Percentiles rank a stretch among this genome's conserved stretches.
Conservation (phyloP, 306 rosid genomes). For the Dryas drummondii region DNA sequence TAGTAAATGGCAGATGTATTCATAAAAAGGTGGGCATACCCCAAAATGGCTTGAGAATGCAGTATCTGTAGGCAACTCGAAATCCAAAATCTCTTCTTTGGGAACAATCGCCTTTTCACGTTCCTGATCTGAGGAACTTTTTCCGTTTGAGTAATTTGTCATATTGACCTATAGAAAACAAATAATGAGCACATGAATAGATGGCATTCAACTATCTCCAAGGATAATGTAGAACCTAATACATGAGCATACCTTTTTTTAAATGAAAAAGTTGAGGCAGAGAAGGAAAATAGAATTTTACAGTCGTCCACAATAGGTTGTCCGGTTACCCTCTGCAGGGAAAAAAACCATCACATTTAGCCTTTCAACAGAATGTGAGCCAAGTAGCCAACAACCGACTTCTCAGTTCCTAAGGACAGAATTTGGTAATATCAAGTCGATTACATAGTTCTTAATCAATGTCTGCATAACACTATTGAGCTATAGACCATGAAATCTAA, state of each 20-base stretch:
- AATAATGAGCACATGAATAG: slow-evolving; percentile 7
- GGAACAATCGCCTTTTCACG: slow-evolving; percentile 42
- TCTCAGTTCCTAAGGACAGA: background rate
- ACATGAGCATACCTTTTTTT: slow-evolving; percentile 20
- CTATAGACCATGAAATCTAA: background rate
- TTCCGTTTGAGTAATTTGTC: slow-evolving; percentile 34
- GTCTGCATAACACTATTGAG: background rate
- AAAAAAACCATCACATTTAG: background rate
- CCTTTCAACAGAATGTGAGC: background rate
- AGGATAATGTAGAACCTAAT: background rate
- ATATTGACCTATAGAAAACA: slow-evolving; percentile 36
- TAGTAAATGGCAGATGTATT: background rate
- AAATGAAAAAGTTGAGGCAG: slow-evolving; percentile 2
- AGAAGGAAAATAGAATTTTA: background rate
- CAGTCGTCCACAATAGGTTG: background rate
- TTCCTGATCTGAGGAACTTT: slow-evolving; percentile 33
- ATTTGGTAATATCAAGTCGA: background rate
- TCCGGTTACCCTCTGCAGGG: slow-evolving; percentile 2
- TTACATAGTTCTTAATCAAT: background rate
- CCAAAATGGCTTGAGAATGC: slow-evolving; percentile 42
- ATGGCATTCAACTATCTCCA: slow-evolving; percentile 2
- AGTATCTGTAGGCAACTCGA: slow-evolving; percentile 40
- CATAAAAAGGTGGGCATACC: slow-evolving; percentile 43
- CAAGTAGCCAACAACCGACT: background rate
- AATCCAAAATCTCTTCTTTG: slow-evolving; percentile 67